Conservation (phyloP, 2,329 filamentous ascomycete genomes). For the Pyrenophora seminiperda region DNA sequence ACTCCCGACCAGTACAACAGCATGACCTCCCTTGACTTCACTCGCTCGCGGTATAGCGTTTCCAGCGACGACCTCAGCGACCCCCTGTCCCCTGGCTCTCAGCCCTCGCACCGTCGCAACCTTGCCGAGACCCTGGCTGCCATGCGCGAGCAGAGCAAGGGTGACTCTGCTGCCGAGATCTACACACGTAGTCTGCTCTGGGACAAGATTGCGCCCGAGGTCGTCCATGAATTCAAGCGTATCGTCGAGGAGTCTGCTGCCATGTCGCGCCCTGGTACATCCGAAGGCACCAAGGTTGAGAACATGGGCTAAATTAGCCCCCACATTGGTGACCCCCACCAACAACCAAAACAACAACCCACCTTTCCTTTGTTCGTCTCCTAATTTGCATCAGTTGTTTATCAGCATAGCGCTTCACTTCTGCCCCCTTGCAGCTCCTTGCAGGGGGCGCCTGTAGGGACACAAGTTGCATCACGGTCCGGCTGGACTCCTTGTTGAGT, state of each 20-base stretch:
- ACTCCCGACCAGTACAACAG: conserved; percentile 88
- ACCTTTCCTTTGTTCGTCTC: conserved; percentile 32
- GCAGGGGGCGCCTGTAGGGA: conserved; percentile 34
- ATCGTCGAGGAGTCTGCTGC: conserved; percentile 77
- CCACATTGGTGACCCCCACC: not conserved
- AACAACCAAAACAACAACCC: conserved; percentile 12
- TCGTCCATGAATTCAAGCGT: conserved; percentile 89
- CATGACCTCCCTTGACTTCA: conserved; percentile 75
- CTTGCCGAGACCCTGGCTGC: conserved; percentile 79
- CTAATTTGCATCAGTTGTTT: conserved; percentile 37
- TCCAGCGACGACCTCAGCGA: conserved; percentile 53
- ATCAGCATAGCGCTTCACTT: conserved; percentile 45
- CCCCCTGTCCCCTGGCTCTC: conserved; percentile 45
- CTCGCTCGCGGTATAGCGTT: conserved; percentile 57
- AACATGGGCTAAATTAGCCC: conserved; percentile 26
- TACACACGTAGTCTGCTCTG: conserved; percentile 91
- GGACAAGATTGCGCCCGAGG: conserved; percentile 91
- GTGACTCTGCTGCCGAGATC: conserved; percentile 77
- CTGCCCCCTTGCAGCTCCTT: conserved; percentile 19
- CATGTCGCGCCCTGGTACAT: conserved; percentile 43
- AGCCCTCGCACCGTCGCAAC: conserved; percentile 68
- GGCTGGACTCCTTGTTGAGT: conserved; percentile 35
- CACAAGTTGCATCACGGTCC: conserved; percentile 43
- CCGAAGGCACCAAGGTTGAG: conserved; percentile 43
- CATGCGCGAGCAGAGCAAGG: conserved; percentile 74